These are phyloP conservation scores for Aspergillus terreus DNA, from an alignment of 2,329 filamentous ascomycete genomes.

Conservation along the genomic window DNA sequence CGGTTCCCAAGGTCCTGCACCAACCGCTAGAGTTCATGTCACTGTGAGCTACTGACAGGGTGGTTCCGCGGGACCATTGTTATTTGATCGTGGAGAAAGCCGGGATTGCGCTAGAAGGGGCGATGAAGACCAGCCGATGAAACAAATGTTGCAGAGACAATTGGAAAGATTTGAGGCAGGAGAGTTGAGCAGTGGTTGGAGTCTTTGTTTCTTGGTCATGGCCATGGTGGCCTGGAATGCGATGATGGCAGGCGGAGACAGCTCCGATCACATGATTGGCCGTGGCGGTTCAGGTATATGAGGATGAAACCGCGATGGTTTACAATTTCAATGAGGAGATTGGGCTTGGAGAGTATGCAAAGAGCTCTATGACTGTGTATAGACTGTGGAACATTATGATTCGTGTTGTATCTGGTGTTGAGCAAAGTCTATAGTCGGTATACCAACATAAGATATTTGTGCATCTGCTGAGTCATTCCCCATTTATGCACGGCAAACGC, in stretches of 20 bases:
- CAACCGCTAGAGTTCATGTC: slow-evolving; percentile 20
- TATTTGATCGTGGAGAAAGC: slow-evolving; percentile 4
- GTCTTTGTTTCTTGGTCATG: not conserved
- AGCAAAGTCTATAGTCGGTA: too few species aligned
- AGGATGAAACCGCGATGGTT: slow-evolving; percentile 10
- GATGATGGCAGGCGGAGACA: slow-evolving; percentile 12
- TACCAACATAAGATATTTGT: too few species aligned
- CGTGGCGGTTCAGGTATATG: not conserved
- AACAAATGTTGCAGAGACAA: not conserved
- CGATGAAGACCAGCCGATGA: not conserved
- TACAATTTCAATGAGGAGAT: not conserved
- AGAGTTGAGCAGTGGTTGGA: not conserved
- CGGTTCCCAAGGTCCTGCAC: slow-evolving; percentile 16
- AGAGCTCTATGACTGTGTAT: too few species aligned
- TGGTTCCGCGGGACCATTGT: slow-evolving; percentile 17
- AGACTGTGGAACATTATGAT: too few species aligned
- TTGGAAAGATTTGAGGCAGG: not conserved
- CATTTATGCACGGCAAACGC: not conserved
- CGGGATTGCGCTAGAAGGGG: not conserved
- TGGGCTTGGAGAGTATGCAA: not conserved
- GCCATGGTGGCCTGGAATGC: slow-evolving; percentile 18
- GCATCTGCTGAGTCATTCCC: too few species aligned
- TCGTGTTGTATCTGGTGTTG: too few species aligned
- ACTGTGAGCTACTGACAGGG: slow-evolving; percentile 15
- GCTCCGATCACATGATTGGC: slow-evolving; percentile 18